A percentile compares a stretch with the other conserved stretches of the same genome.
Conservation (phyloP, 352 stramenopile genomes). For the Globisporangium perplexum region DNA sequence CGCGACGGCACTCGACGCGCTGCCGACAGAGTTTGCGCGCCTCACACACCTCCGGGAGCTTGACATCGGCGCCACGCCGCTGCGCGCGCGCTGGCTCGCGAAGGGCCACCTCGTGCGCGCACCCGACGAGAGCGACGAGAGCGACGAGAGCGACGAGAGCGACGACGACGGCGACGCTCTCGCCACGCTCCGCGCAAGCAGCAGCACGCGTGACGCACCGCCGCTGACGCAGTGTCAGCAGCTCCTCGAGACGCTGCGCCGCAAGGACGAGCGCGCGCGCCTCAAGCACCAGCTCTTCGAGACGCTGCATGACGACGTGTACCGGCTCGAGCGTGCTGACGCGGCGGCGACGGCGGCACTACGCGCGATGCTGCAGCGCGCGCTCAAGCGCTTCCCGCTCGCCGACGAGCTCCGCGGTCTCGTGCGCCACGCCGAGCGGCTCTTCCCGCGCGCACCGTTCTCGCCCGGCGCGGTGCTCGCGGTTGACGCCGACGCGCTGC, state of each 20-base stretch:
- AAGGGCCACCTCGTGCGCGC: conserved; percentile 44
- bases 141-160: too few species aligned
- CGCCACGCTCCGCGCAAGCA: neutral
- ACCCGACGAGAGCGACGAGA: conserved; percentile 5
- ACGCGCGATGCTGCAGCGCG: conserved; percentile 31
- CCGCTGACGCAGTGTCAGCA: conserved; percentile 30
- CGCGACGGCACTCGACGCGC: conserved; percentile 42
- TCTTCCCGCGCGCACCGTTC: conserved; percentile 62
- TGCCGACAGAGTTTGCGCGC: conserved; percentile 65
- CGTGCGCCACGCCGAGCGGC: conserved; percentile 73
- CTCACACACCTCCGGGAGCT: conserved; percentile 59
- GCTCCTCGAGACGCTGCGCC: conserved; percentile 46
- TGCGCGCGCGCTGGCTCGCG: conserved; percentile 43
- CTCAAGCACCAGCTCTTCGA: conserved; percentile 58
- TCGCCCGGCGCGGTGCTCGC: conserved; percentile 20
- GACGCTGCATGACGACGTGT: conserved; percentile 47
- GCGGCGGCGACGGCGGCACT: conserved; percentile 15
- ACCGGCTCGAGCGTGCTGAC: conserved; percentile 47
- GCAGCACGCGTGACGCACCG: neutral
- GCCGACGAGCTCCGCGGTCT: conserved; percentile 70
- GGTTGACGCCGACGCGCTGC: conserved; percentile 23
- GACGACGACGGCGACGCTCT: neutral
- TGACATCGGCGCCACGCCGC: conserved; percentile 66
- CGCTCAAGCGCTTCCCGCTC: conserved; percentile 57
- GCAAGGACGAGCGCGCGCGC: conserved; percentile 54